Evolutionary conservation across 805 yeast genomes (phyloP), one percentile per base, ranked within the genome.

Genomic region (Candida arabinofermentans): DNA sequence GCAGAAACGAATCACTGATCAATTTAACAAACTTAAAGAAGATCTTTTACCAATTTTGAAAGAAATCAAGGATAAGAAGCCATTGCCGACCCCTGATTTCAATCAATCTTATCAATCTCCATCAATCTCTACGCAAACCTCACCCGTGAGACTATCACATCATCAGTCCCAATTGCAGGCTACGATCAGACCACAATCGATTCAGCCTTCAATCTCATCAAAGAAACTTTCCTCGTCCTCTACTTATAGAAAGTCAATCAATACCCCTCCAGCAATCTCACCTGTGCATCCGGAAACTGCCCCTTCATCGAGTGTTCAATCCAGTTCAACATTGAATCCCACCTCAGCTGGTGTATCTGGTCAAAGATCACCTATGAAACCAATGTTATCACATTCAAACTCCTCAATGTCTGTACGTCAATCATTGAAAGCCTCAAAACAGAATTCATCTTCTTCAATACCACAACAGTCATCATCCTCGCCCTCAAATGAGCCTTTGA

Each of bases 1-100:
- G 16, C 51, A 46, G 41, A 67, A 66, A 45, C 65, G 62, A 45
- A 66, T 83, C 37, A 65, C 65, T 39, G 86, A 80, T 19, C 74
- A 72, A 52, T 75, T 80, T 55, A 62, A 67, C 35, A 70, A 76
- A 51, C 67, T 84, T 47, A 70, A 83, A 39, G 78, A 81, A 34
- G 90, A 83, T 46, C 61, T 83, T 50, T 64, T 79, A 32, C 90
- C 89, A 1, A 70, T 82, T 7, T 70, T 81, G 41, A 71, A 82
- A 42, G 66, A 75, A 37, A 67, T 75, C 35, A 83, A 83, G 53
- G 89, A 83, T 58, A 63, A 75, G 48, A 74, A 78, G 52, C 88
- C 87, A 4, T 66, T 83, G 39, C 88, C 88, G 0, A 77, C 83
- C 0, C 88, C 85, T 6, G 73, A 43, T 13, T 35, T 30, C 39